phyloP scores from a whole-genome alignment of 192 early-diverging fungal genomes.

The Coemansia sp. region DNA sequence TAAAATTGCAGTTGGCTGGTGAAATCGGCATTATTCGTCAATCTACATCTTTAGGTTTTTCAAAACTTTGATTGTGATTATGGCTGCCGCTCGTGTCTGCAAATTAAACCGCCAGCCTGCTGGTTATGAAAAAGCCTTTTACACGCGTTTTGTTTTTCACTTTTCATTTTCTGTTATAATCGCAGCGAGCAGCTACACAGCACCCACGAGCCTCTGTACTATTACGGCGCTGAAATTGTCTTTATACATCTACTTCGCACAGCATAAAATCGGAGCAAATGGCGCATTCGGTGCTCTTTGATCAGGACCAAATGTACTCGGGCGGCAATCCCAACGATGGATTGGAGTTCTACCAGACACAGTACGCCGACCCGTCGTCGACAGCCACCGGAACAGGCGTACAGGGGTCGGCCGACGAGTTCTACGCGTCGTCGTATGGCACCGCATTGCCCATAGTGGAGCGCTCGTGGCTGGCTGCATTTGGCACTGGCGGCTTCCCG shows the following conservation, averaged over 20 bases:
- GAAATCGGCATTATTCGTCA: neutral
- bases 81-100: neutral
- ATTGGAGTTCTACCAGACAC: conserved; percentile 53
- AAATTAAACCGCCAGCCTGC: neutral
- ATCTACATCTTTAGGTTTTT: neutral
- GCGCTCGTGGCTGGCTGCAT: conserved; percentile 65
- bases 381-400: conserved; percentile 17
- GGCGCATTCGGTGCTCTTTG: conserved; percentile 56
- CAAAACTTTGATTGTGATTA: neutral
- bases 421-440: conserved; percentile 52
- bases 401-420: conserved; percentile 48
- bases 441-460: conserved; percentile 50
- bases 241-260: neutral
- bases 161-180: neutral
- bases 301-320: conserved; percentile 42
- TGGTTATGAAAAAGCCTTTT: neutral
- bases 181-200: neutral
- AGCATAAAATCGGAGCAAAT: conserved; percentile 13
- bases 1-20: neutral
- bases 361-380: conserved; percentile 43
- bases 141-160: neutral
- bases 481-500: conserved; percentile 87
- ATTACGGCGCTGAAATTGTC: neutral
- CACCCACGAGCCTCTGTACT: neutral
- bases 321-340: conserved; percentile 33